Percentiles rank a stretch among this genome's conserved stretches.
Conservation (phyloP, 768 basidiomycete genomes). For the Mycena belliarum region DNA sequence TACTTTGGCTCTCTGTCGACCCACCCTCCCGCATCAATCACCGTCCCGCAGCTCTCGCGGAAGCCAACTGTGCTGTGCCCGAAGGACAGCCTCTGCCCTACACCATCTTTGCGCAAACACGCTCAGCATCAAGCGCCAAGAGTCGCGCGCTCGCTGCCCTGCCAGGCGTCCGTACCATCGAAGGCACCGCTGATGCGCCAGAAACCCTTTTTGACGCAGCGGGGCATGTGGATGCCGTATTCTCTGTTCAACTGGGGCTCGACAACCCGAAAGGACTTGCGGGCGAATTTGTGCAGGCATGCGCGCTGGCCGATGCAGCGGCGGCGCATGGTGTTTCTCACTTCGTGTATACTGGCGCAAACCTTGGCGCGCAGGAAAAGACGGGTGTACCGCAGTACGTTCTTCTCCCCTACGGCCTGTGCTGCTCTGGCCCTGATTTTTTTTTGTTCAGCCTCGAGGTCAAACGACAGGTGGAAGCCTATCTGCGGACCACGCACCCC, state of each 20-base stretch:
- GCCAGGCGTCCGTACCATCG: constrained; percentile 2
- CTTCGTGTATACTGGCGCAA: constrained; percentile 14
- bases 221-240: constrained; percentile 7
- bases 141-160: constrained; percentile 5
- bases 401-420: not conserved
- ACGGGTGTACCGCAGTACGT: constrained; percentile 8
- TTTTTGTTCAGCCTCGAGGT: not conserved
- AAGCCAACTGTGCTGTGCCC: not conserved
- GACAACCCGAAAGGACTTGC: constrained; percentile 8
- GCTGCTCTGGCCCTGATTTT: no score
- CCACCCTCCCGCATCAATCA: no score
- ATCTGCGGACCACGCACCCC: constrained; percentile 6
- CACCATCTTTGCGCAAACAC: constrained; percentile 16
- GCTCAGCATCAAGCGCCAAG: not conserved
- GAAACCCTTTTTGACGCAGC: constrained; percentile 7
- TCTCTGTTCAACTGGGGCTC: constrained; percentile 17
- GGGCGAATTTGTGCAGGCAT: constrained; percentile 2
- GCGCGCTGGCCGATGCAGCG: constrained; percentile 5
- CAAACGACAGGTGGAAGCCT: constrained; percentile 5
- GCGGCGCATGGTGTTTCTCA: constrained; percentile 6
- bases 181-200: constrained; percentile 3
- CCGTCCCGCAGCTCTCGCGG: constrained; percentile 5
- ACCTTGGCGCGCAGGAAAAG: not conserved
- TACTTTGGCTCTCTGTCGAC: not conserved
- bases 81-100: not conserved